phyloP scores from a whole-genome alignment of 345 rosid species.

The Salix purpurea region DNA sequence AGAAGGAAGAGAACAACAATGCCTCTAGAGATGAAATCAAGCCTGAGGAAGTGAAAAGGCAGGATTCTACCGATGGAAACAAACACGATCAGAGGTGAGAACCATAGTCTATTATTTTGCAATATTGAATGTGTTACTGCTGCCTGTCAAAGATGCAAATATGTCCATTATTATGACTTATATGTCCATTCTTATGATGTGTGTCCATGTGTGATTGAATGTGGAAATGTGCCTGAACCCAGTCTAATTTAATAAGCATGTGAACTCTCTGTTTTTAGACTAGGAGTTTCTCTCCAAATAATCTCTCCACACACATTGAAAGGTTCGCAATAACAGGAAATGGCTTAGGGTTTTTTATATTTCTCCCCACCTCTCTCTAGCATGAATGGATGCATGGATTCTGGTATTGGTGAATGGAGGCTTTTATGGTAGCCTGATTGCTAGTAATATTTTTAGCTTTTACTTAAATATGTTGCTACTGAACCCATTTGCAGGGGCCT shows the following conservation, averaged over 20 bases:
- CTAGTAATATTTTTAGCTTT: background rate
- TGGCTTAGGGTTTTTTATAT: background rate
- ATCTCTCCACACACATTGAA: background rate
- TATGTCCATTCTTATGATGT: background rate
- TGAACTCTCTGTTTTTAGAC: background rate
- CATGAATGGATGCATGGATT: background rate
- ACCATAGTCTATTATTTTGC: conserved; percentile 1
- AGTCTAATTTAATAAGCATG: background rate
- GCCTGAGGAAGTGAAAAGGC: conserved; percentile 34
- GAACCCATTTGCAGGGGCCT: conserved; percentile 27
- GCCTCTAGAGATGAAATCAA: conserved; percentile 22
- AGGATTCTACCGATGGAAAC: conserved; percentile 25
- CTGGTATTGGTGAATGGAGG: background rate
- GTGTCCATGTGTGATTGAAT: background rate
- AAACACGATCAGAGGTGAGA: conserved; percentile 38
- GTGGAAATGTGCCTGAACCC: background rate
- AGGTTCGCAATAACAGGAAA: background rate
- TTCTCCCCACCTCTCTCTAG: background rate
- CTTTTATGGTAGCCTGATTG: background rate
- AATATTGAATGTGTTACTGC: background rate
- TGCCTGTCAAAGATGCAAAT: background rate
- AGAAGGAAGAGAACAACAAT: conserved; percentile 12
- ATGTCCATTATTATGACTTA: background rate
- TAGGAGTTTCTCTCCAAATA: background rate
- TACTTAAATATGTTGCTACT: conserved; percentile 10